Percentiles rank a stretch among this genome's conserved stretches.
Evolutionary conservation across 1,284 basidiomycete genomes (phyloP).

Genomic region (Ceratobasidium sp.): DNA sequence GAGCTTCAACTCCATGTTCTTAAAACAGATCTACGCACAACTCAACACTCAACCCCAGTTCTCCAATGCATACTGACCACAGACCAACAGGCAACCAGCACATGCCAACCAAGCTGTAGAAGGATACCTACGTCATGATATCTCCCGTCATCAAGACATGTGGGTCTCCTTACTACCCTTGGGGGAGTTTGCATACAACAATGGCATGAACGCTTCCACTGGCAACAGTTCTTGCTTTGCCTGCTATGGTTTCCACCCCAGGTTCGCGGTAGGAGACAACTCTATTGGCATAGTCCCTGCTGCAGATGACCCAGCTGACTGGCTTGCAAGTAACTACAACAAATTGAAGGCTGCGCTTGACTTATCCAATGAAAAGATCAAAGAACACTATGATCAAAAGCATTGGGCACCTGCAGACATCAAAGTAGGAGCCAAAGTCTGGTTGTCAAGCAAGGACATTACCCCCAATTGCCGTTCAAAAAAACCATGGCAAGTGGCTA

Average conservation of each 20-base stretch:
- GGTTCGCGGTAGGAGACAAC: slow-evolving; percentile 2
- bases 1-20: slow-evolving; percentile 52
- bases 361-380: slow-evolving; percentile 25
- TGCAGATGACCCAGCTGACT: neutral
- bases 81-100: slow-evolving; percentile 59
- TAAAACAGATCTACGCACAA: slow-evolving; percentile 45
- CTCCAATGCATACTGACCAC: slow-evolving; percentile 57
- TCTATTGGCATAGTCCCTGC: neutral
- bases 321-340: slow-evolving; percentile 14
- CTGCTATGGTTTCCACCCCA: slow-evolving; percentile 52
- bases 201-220: slow-evolving; percentile 33
- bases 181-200: slow-evolving; percentile 52
- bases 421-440: slow-evolving; percentile 50
- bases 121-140: slow-evolving; percentile 50
- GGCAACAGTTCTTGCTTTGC: slow-evolving; percentile 54
- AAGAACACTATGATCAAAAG: slow-evolving; percentile 6
- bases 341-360: slow-evolving; percentile 23
- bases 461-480: slow-evolving; percentile 38
- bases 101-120: slow-evolving; percentile 55
- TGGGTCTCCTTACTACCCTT: slow-evolving; percentile 50
- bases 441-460: slow-evolving; percentile 50
- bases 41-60: slow-evolving; percentile 48
- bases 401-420: slow-evolving; percentile 26
- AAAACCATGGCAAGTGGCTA: too few relatives aligned
- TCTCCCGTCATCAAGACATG: slow-evolving; percentile 49